Conservation (phyloP, 192 early-diverging fungal genomes). For the Rhizophagus clarus region DNA sequence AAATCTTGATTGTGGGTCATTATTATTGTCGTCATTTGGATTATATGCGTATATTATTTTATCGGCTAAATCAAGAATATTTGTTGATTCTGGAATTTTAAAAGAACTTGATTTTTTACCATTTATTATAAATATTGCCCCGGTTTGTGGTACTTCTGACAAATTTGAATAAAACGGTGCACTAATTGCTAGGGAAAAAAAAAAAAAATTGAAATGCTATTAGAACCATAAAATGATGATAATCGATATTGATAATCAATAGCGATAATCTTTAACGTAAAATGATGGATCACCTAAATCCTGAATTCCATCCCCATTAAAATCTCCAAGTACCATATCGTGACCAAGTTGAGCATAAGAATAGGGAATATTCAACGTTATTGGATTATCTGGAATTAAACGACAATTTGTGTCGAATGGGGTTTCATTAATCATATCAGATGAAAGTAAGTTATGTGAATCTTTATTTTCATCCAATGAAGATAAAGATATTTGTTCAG, state of each 20-base stretch:
- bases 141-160: slow-evolving; percentile 41
- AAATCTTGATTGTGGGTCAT: slow-evolving; percentile 56
- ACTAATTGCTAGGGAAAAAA: slow-evolving; percentile 52
- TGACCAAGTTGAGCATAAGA: slow-evolving; percentile 71
- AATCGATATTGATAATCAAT: background rate
- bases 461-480: background rate
- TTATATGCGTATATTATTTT: slow-evolving; percentile 26
- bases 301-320: slow-evolving; percentile 59
- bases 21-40: background rate
- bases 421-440: background rate
- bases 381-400: background rate
- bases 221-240: background rate
- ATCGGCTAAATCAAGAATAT: slow-evolving; percentile 50
- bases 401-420: background rate
- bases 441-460: background rate
- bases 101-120: slow-evolving; percentile 16
- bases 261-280: background rate
- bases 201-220: background rate
- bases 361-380: slow-evolving; percentile 48
- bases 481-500: background rate
- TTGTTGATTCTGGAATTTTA: slow-evolving; percentile 34
- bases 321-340: slow-evolving; percentile 67
- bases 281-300: slow-evolving; percentile 48
- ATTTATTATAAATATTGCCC: slow-evolving; percentile 62
- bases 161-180: slow-evolving; percentile 57